Evolutionary conservation across 2,329 filamentous ascomycete species (phyloP).

Genomic region (Beauveria asiatica): DNA sequence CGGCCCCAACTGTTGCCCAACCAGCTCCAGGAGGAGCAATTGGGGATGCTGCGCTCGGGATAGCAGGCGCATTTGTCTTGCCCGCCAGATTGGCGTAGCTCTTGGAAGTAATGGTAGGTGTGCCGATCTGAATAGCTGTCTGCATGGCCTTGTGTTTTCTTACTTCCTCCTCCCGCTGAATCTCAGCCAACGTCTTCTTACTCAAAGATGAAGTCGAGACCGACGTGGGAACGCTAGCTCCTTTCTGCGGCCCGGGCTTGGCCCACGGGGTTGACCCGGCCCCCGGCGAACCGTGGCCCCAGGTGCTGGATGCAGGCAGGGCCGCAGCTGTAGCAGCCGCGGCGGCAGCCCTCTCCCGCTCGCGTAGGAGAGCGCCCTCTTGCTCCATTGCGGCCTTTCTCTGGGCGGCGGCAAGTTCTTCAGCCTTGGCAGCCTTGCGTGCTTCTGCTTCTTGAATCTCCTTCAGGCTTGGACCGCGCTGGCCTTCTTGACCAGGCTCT

Average conservation of each 20-base stretch:
- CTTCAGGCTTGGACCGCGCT: constrained; percentile 84
- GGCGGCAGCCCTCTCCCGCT: constrained; percentile 50
- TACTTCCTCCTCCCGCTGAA: constrained; percentile 90
- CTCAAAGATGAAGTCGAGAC: constrained; percentile 21
- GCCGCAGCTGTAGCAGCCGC: constrained; percentile 58
- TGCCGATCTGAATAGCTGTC: constrained; percentile 37
- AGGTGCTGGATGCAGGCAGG: constrained; percentile 80
- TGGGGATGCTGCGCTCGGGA: constrained; percentile 20
- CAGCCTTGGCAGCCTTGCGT: constrained; percentile 80
- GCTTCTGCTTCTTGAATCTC: constrained; percentile 96
- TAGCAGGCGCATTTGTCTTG: constrained; percentile 44
- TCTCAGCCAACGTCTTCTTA: constrained; percentile 92
- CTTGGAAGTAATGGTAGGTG: constrained; percentile 55
- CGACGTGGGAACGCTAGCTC: constrained; percentile 14
- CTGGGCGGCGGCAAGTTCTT: constrained; percentile 69
- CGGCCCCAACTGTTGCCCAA: constrained; percentile 92
- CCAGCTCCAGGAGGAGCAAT: constrained; percentile 44
- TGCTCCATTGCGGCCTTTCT: constrained; percentile 74
- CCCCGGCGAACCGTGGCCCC: constrained; percentile 71
- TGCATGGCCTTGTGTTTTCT: constrained; percentile 69
- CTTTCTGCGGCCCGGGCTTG: constrained; percentile 49
- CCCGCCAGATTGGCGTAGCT: constrained; percentile 91
- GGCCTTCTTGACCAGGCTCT: constrained; percentile 59
- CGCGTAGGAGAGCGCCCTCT: constrained; percentile 54
- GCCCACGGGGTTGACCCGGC: constrained; percentile 59